phyloP scores from a whole-genome alignment of 106 monocot species.

The Apostasia ramifera region DNA sequence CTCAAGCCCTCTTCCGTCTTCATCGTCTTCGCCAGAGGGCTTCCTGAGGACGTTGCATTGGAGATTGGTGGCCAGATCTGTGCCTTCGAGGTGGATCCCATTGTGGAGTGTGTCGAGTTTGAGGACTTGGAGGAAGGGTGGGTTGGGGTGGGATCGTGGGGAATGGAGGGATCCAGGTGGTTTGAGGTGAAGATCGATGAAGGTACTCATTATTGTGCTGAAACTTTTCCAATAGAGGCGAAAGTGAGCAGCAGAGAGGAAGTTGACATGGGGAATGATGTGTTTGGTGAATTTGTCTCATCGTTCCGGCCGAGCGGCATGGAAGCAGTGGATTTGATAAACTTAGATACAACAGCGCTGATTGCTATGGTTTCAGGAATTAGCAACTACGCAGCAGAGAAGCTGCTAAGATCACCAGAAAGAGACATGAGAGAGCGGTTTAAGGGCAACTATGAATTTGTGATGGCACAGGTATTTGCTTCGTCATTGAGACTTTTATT shows the following conservation, averaged over 20 bases:
- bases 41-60: slow-evolving; percentile 19
- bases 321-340: slow-evolving; percentile 30
- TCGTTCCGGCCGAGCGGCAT: slow-evolving; percentile 12
- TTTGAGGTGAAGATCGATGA: slow-evolving; percentile 40
- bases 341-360: slow-evolving; percentile 95
- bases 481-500: neutral
- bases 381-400: slow-evolving; percentile 62
- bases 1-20: slow-evolving; percentile 38
- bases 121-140: slow-evolving; percentile 51
- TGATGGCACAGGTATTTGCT: slow-evolving; percentile 66
- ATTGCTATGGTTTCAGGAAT: slow-evolving; percentile 90
- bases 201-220: neutral
- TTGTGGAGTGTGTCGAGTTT: slow-evolving; percentile 15
- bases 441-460: slow-evolving; percentile 86
- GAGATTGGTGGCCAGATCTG: slow-evolving; percentile 35
- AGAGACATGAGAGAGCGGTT: slow-evolving; percentile 41
- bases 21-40: slow-evolving; percentile 64
- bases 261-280: slow-evolving; percentile 4
- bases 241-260: neutral
- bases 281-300: slow-evolving; percentile 32
- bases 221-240: neutral
- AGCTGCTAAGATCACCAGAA: slow-evolving; percentile 33
- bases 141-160: slow-evolving; percentile 19
- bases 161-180: slow-evolving; percentile 7
- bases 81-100: slow-evolving; percentile 29